Conservation (phyloP, 257 asterid genomes). For the Salvia splendens region DNA sequence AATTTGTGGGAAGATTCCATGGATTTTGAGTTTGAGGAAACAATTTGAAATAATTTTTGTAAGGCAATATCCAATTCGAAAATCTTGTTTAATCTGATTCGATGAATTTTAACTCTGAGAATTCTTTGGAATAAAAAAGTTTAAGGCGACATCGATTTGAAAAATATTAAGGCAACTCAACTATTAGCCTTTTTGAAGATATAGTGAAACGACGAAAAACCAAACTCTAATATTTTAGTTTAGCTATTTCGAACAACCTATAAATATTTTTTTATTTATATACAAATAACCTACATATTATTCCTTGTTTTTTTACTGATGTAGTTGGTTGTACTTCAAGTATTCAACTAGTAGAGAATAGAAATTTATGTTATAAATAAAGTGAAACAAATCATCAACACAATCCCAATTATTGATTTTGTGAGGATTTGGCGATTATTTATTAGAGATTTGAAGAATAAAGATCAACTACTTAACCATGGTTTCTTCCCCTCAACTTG, state of each 20-base stretch:
- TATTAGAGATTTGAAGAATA: constrained; percentile 8
- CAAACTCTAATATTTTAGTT: no score
- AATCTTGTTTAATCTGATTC: neutral
- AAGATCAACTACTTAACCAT: constrained; percentile 25
- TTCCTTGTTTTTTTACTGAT: neutral
- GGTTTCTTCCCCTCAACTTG: constrained; percentile 10
- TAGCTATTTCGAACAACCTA: neutral
- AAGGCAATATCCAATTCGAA: neutral
- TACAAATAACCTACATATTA: neutral
- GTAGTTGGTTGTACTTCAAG: neutral
- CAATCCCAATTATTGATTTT: constrained; percentile 36
- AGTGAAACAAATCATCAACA: constrained; percentile 33
- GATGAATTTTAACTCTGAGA: no score
- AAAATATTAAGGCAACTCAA: no score
- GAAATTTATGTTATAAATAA: neutral
- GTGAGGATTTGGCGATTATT: constrained; percentile 12
- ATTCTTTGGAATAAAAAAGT: no score
- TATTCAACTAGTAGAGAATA: neutral
- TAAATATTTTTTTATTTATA: neutral
- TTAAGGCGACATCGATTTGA: no score
- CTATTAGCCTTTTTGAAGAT: neutral
- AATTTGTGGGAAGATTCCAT: neutral
- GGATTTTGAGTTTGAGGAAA: neutral
- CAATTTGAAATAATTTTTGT: neutral
- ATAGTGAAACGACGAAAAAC: neutral